Evolutionary conservation across 148 eudicot species (phyloP).

Genomic region (Rhododendron mucronatum): DNA sequence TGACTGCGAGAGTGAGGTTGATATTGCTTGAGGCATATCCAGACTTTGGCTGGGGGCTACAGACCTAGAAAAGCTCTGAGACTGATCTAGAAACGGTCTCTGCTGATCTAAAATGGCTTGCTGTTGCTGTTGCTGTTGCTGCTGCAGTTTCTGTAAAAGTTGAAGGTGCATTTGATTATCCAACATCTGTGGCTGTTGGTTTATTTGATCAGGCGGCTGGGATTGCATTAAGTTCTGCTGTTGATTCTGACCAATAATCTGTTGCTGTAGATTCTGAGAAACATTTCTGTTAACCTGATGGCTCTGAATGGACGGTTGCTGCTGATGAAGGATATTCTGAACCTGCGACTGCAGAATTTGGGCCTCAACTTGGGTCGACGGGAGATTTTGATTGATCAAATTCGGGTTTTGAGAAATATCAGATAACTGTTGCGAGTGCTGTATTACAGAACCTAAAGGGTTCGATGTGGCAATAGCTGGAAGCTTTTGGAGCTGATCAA

Average conservation of each 20-base stretch:
- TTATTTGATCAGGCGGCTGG: constrained; percentile 47
- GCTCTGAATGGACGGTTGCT: constrained; percentile 48
- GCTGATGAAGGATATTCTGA: constrained; percentile 54
- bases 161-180: constrained; percentile 69
- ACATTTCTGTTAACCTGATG: constrained; percentile 49
- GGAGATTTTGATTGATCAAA: constrained; percentile 38
- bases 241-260: constrained; percentile 39
- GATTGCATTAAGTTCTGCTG: constrained; percentile 41
- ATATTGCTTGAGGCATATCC: constrained; percentile 47
- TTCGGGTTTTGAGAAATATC: constrained; percentile 56
- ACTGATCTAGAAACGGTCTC: constrained; percentile 33
- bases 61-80: constrained; percentile 64
- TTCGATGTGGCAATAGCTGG: constrained; percentile 33
- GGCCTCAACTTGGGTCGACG: constrained; percentile 51
- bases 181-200: constrained; percentile 46
- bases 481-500: constrained; percentile 74
- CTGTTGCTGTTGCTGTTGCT: constrained; percentile 49
- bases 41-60: constrained; percentile 38
- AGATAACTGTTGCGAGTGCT: constrained; percentile 51
- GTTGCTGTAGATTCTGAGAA: constrained; percentile 38
- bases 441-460: constrained; percentile 44
- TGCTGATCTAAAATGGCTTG: constrained; percentile 55
- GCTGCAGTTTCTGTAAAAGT: constrained; percentile 65
- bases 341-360: constrained; percentile 43
- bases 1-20: constrained; percentile 42